phyloP scores from a whole-genome alignment of 23 red algal genomes.

The Cyanidium caldarium region DNA sequence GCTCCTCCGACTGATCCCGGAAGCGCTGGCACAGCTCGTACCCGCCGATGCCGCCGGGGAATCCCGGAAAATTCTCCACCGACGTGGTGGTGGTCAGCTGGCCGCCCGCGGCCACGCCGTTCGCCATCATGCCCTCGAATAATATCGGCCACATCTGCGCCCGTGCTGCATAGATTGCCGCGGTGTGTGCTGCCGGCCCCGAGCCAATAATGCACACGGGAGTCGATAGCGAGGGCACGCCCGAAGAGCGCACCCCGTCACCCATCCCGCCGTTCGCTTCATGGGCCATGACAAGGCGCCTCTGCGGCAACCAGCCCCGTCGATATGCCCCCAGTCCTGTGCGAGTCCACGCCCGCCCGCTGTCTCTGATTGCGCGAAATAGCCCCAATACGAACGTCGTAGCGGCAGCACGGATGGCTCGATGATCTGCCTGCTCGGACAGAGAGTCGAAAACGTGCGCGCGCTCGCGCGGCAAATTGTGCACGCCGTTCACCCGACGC shows the following conservation, averaged over 20 bases:
- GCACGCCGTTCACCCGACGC: no score
- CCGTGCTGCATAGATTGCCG: slow-evolving; percentile 83
- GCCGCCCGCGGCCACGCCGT: slow-evolving; percentile 56
- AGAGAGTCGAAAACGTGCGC: no score
- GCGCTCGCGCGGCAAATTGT: no score
- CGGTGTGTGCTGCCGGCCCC: slow-evolving; percentile 85
- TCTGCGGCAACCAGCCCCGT: no score
- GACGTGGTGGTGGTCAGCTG: slow-evolving; percentile 96
- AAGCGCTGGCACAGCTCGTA: slow-evolving; percentile 57
- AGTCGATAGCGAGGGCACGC: neutral
- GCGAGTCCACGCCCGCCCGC: no score
- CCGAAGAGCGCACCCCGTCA: neutral
- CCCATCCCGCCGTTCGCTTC: neutral
- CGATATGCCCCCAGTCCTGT: no score
- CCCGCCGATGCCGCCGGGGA: slow-evolving; percentile 69
- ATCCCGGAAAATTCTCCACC: slow-evolving; percentile 98
- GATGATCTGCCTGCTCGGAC: no score
- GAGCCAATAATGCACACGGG: slow-evolving; percentile 59
- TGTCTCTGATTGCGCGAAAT: no score
- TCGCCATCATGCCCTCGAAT: slow-evolving; percentile 90
- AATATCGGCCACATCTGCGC: slow-evolving; percentile 68
- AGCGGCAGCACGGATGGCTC: no score
- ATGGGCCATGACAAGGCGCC: no score
- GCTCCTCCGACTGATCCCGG: slow-evolving; percentile 39
- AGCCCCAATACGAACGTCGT: no score